Percentiles rank a stretch among this genome's conserved stretches.
Evolutionary conservation across 2,329 filamentous ascomycete species (phyloP).

Genomic region (Apiospora arundinis): DNA sequence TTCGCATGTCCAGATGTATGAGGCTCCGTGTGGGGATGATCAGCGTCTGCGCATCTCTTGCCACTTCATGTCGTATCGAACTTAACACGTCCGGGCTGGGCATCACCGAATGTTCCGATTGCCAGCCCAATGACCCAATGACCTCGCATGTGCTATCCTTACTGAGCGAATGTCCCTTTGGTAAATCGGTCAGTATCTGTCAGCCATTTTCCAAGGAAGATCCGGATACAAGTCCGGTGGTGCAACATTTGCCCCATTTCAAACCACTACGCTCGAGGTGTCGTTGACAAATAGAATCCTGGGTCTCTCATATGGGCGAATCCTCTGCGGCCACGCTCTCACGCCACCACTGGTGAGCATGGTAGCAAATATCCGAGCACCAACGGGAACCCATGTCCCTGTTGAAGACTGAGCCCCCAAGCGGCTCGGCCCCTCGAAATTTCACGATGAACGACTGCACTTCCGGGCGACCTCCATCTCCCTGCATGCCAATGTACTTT

Average conservation of each 20-base stretch:
- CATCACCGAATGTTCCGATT: slow-evolving; percentile 5
- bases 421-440: background rate
- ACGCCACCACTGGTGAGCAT: background rate
- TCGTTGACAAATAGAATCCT: background rate
- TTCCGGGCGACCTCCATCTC: background rate
- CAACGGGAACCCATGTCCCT: background rate
- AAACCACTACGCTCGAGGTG: background rate
- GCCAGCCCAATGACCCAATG: background rate
- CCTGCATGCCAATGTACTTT: background rate
- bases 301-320: background rate
- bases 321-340: background rate
- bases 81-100: background rate
- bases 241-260: background rate
- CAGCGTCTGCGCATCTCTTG: background rate
- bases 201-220: background rate
- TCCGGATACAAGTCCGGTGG: background rate
- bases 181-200: background rate
- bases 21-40: slow-evolving; percentile 3
- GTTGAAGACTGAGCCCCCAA: background rate
- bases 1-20: background rate
- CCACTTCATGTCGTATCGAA: background rate
- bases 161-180: background rate
- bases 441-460: background rate
- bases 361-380: background rate
- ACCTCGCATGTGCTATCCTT: background rate